Evolutionary conservation across 148 eudicot species (phyloP), one percentile per base, ranked within the genome.

Genomic region (Dianthus caryophyllus): DNA sequence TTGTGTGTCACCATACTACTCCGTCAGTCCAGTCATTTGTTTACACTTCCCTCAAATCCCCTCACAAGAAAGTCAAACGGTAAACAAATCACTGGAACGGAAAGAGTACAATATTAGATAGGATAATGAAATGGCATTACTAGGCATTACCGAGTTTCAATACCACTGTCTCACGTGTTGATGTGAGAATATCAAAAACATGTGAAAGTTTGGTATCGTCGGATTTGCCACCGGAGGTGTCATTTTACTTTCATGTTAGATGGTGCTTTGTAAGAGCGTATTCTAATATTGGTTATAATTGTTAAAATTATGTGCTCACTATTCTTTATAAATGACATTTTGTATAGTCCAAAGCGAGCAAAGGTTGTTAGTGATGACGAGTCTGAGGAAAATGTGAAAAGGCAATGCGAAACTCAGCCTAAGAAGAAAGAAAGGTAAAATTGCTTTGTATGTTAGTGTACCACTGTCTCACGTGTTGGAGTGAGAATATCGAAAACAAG

Each of bases 291-390:
- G 43, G 36, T 71, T 54, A 38, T 64, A 22, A 18, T 71, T 64
- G 26, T 49, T 52, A 2, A 16, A n/a, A 30, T 14, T 9, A 27
- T 18, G 12, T 72, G 41, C 39, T 33, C 39, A 33, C 8, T 3
- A 33, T 16, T 61, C 22, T 10, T 72, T 29, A 0, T 66, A 54
- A 14, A 1, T 16, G 24, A 16, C 55, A 5, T 43, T 58, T 16
- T 44, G 17, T 50, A 41, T 29, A 75, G 78, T 20, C 17, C 14
- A 18, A 69, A 56, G 51, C 39, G 39, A 47, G 52, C 25, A 8
- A 75, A n/a, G 60, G 65, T 69, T 29, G 33, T 48, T 26, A 64
- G 43, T 48, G 69, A 64, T 64, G 66, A 64, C 20, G 70, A 75
- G 27, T 69, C 73, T 30, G 48, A 57, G 17, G 60, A 69, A 25